Base-by-base conservation (phyloP, 2,329 filamentous ascomycete genomes). In the Purpureocillium lavendulum region DNA sequence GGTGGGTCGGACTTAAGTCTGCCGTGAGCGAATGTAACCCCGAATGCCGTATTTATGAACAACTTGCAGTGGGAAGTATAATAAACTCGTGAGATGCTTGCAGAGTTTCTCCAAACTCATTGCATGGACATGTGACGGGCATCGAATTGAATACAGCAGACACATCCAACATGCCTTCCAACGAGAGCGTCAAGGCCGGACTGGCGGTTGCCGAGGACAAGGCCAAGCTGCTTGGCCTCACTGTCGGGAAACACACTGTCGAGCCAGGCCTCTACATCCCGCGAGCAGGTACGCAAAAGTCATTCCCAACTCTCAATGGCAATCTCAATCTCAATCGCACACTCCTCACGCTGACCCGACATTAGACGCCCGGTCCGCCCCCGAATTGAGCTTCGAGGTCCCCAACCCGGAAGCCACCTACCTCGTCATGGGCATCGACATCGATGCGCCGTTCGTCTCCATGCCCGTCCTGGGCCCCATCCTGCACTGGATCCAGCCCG, bases 401-500 rank as follows among this genome's bases (percentile, higher is more conserved):
- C 35, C 44, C 17, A 36, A 41, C 13, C 13, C 34, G 12, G n/a
- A 57, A 49, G 17, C 18, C 8, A 38, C 38, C 18, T 71, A 67
- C 51, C 40, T 71, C 17, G 48, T 65, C 40, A 48, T 70, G 17
- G 53, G 51, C 35, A 47, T 73, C 21, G 69, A 73, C 45, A 55
- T 69, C 13, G 70, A 73, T 53, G 62, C 69, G 1, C 70, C 70
- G 0, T 66, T 65, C 45, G 59, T 58, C 0, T 64, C 60, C 11
- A 59, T 65, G 37, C 47, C 49, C 18, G 43, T 66, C 21, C 52
- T 71, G 1, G 60, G 66, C 5, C 70, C 70, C 2, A 57, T 70
- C 26, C 48, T 71, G 38, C 70, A 73, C 54, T 70, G 66, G 58
- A 51, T 70, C 35, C 66, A 71, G 43, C 60, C 62, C 1, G 61